Conservation (phyloP, 192 early-diverging fungal genomes). For the Ambispora gerdemannii region DNA sequence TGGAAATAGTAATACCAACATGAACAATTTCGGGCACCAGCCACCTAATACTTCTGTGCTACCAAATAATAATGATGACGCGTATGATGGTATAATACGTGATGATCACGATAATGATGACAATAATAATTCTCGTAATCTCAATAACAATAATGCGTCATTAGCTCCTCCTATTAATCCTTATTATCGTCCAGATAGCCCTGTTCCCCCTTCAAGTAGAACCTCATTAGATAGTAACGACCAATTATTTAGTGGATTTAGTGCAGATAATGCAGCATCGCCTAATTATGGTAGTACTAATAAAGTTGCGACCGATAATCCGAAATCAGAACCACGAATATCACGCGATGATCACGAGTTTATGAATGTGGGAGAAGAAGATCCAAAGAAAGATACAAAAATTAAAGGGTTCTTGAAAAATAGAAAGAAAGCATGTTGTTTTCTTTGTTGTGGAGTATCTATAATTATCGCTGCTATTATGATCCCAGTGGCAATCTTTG, state of each 20-base stretch:
- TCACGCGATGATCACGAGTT: not conserved
- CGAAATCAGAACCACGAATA: not conserved
- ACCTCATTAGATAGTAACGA: not conserved
- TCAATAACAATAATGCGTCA: conserved; percentile 12
- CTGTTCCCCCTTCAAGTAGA: not conserved
- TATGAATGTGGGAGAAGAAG: not conserved
- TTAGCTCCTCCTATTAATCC: not conserved
- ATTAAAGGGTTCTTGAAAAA: conserved; percentile 9
- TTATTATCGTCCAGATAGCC: not conserved
- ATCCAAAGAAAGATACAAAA: not conserved
- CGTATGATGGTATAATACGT: too few species aligned
- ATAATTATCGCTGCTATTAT: conserved; percentile 48
- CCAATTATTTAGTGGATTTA: not conserved
- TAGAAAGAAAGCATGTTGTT: conserved; percentile 34
- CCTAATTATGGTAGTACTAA: not conserved
- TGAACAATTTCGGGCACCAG: too few species aligned
- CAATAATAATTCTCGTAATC: too few species aligned
- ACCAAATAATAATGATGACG: too few species aligned
- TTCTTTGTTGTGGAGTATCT: conserved; percentile 48
- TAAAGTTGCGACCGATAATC: not conserved
- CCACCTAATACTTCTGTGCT: too few species aligned
- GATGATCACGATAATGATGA: too few species aligned
- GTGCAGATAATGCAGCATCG: not conserved
- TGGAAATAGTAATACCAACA: too few species aligned
- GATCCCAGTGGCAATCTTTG: conserved; percentile 49